Base-by-base conservation (phyloP, 306 rosid species). In the Adenanthera pavonina region DNA sequence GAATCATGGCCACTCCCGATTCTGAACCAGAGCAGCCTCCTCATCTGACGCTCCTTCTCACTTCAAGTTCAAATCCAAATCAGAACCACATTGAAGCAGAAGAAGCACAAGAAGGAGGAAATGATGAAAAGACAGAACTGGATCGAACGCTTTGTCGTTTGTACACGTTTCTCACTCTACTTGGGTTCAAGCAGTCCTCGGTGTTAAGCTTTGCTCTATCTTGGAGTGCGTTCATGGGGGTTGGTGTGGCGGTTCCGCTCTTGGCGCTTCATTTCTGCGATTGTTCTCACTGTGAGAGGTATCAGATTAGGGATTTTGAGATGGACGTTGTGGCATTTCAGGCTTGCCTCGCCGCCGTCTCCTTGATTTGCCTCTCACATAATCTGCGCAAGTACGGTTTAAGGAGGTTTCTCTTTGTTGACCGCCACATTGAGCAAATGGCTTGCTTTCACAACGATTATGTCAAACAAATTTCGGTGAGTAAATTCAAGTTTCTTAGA, bases 321-420 rank as follows among this genome's bases (percentile, higher is more conserved):
- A 83, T 85, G 43, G 86, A 70, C 36, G 85, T 87, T 71, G 87
- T 89, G 44, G 89, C 86, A 72, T 81, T 88, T 20, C 90, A 89
- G 85, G 92, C 89, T 6, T 80, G 80, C 41, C 83, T 89, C 25
- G 90, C 90, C 30, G 87, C 90, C 12, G 86, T 89, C 43, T 89
- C 92, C 16, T 79, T 85, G 89, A 53, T 89, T 44, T 89, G 92
- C 84, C 53, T 87, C 53, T 85, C 92, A 1, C 82, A 69, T 66
- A 89, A 83, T 44, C 87, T 85, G 3, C 84, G 90, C 36, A 85
- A 86, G 67, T 80, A 86, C 49, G 90, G 92, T 51, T 54, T 89
- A 14, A 74, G 89, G 79, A 78, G 73, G 72, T 87, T 89, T 78
- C 90, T 89, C 52, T 89, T 82, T 11, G 90, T 87, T 36, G 92